These are phyloP conservation scores for Fonsecaea monophora DNA, from an alignment of 2,329 filamentous ascomycete species.

Conservation along the genomic window DNA sequence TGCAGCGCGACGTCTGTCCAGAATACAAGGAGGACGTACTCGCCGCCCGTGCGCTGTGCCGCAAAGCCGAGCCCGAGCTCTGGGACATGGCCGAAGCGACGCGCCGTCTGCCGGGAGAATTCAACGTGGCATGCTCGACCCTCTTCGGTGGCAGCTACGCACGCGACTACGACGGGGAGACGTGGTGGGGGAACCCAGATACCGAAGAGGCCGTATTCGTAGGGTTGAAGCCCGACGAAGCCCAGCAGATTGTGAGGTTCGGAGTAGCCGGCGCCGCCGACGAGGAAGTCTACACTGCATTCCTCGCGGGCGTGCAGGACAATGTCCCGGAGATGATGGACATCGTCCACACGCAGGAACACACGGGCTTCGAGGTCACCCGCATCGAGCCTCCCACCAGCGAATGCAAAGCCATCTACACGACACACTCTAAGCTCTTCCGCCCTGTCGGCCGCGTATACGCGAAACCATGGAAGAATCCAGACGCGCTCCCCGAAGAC, in stretches of 20 bases:
- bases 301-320: conserved; percentile 46
- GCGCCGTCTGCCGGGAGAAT: conserved; percentile 71
- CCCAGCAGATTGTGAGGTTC: conserved; percentile 58
- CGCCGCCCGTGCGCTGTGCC: conserved; percentile 70
- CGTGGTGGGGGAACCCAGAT: conserved; percentile 49
- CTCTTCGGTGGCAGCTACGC: conserved; percentile 67
- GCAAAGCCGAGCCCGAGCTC: conserved; percentile 71
- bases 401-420: conserved; percentile 58
- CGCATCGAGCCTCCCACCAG: conserved; percentile 57
- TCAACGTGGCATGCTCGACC: conserved; percentile 76
- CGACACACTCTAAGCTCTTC: conserved; percentile 51
- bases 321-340: conserved; percentile 43
- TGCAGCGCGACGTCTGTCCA: conserved; percentile 83
- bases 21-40: conserved; percentile 75
- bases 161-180: conserved; percentile 49
- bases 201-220: conserved; percentile 41
- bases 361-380: conserved; percentile 67
- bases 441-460: conserved; percentile 60
- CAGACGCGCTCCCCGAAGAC: conserved; percentile 49
- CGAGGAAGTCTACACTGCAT: conserved; percentile 48
- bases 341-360: conserved; percentile 55
- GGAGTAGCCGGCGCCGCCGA: conserved; percentile 57
- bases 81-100: conserved; percentile 62
- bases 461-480: conserved; percentile 59
- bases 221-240: conserved; percentile 55